Percentiles rank a stretch among this genome's conserved stretches.
These are phyloP conservation scores for Gossypium gossypioides DNA, from an alignment of 441 rosid species.

Conservation along the genomic window DNA sequence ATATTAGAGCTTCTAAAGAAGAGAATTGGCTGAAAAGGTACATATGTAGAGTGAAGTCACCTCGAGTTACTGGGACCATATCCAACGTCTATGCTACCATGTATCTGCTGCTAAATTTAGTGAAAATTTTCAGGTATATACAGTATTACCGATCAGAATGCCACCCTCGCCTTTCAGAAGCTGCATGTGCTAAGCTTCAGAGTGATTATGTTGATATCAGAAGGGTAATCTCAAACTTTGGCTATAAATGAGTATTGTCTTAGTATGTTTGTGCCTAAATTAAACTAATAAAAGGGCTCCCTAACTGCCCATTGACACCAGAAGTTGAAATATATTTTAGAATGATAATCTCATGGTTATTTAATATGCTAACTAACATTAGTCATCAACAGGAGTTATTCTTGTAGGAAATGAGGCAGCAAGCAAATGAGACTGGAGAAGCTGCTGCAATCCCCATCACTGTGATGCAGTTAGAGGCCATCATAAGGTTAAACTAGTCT, in stretches of 20 bases:
- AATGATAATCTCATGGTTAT: not conserved
- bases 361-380: not conserved
- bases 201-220: constrained; percentile 74
- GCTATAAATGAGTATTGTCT: not conserved
- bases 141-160: constrained; percentile 74
- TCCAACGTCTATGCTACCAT: not conserved
- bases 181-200: constrained; percentile 66
- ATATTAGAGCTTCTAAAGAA: constrained; percentile 52
- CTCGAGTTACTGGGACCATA: not conserved
- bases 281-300: not conserved
- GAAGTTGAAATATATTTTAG: not conserved
- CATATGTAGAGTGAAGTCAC: not conserved
- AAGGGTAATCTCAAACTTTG: constrained; percentile 42
- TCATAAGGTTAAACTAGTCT: constrained; percentile 78
- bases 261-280: not conserved
- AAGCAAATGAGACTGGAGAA: constrained; percentile 91
- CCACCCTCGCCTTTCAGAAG: constrained; percentile 70
- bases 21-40: constrained; percentile 94
- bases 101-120: constrained; percentile 19
- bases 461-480: constrained; percentile 92
- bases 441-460: constrained; percentile 83
- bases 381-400: not conserved
- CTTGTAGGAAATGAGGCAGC: constrained; percentile 79
- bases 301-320: not conserved
- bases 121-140: constrained; percentile 48